Evolutionary conservation across 2,329 filamentous ascomycete genomes (phyloP), one percentile per base, ranked within the genome.

Genomic region (Calonectria naviculata): DNA sequence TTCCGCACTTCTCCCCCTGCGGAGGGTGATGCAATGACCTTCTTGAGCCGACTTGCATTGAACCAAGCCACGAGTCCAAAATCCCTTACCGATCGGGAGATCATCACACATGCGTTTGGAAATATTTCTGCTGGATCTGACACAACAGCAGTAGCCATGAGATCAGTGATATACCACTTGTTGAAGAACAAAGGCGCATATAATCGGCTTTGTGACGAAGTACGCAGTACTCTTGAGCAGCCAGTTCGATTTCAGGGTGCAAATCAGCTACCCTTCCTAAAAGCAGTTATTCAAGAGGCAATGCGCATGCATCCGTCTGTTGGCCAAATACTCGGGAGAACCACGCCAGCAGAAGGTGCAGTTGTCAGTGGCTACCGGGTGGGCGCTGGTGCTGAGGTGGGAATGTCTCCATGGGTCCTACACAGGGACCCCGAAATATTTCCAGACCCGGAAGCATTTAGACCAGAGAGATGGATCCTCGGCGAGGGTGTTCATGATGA

Each of bases 241-340:
- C 52, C 66, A 5, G 47, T 68, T 2, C 66, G 60, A 4, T 68
- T 64, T n/a, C 58, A 44, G 21, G 12, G 36, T 4, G 46, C 66
- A 5, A 29, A 64, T 31, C 34, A 31, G 13, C 41, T 68, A 0
- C 60, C 66, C 9, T 68, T 64, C n/a, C 49, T 68, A 10, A 58
- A 56, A 13, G 66, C 66, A 5, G 66, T 68, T 5, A 44, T 68
- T 13, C 66, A 68, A 46, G 66, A 68, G 7, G 66, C 66, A 28
- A 63, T 68, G 58, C 58, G 66, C 8, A 12, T 68, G 21, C 66
- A 68, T n/a, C 66, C 66, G 10, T 68, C 66, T 2, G 66, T 68
- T 8, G 66, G 66, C 10, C 58, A 63, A 7, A n/a, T 68, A 8
- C 66, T 68, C 6, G 58, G 47, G 9, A 61, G 66, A 12, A 46